Conservation (phyloP, 2,329 filamentous ascomycete species). For the Botryotinia narcissicola region DNA sequence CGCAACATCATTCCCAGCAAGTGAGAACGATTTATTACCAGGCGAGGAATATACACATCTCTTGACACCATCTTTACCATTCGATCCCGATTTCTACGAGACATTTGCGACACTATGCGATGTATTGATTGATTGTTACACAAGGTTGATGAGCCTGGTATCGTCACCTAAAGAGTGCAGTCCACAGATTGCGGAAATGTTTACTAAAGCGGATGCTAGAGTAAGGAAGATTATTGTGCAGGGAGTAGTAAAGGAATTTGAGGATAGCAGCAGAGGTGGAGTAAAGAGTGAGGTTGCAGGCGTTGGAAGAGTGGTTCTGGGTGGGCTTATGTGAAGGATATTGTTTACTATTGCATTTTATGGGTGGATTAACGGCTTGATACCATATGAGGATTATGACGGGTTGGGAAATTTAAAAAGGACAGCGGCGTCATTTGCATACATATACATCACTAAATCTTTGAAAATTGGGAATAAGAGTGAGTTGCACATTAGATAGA, state of each 20-base stretch:
- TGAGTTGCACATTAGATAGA: not conserved
- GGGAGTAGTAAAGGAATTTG: constrained; percentile 86
- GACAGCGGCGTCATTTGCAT: constrained; percentile 7
- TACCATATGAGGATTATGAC: constrained; percentile 14
- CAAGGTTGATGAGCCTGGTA: constrained; percentile 71
- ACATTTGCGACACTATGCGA: constrained; percentile 96
- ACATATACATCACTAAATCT: not conserved
- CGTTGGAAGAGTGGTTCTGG: constrained; percentile 84
- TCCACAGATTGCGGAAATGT: constrained; percentile 73
- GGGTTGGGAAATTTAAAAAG: constrained; percentile 1
- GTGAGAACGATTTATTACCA: constrained; percentile 65
- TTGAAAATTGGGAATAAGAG: not conserved
- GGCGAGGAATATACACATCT: constrained; percentile 88
- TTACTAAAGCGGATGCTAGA: constrained; percentile 82
- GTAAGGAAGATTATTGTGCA: constrained; percentile 87
- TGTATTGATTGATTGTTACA: constrained; percentile 89
- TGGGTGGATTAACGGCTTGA: constrained; percentile 15
- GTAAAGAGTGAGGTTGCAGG: constrained; percentile 80
- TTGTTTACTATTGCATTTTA: constrained; percentile 22
- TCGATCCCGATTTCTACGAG: constrained; percentile 95
- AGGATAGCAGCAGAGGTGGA: constrained; percentile 75
- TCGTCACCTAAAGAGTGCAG: constrained; percentile 72
- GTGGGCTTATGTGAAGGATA: constrained; percentile 66
- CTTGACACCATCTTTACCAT: constrained; percentile 87
- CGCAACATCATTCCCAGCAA: constrained; percentile 49